A percentile compares a stretch with the other conserved stretches of the same genome.
Evolutionary conservation across 1,284 basidiomycete species (phyloP).

Genomic region (Cerioporus squamosus): DNA sequence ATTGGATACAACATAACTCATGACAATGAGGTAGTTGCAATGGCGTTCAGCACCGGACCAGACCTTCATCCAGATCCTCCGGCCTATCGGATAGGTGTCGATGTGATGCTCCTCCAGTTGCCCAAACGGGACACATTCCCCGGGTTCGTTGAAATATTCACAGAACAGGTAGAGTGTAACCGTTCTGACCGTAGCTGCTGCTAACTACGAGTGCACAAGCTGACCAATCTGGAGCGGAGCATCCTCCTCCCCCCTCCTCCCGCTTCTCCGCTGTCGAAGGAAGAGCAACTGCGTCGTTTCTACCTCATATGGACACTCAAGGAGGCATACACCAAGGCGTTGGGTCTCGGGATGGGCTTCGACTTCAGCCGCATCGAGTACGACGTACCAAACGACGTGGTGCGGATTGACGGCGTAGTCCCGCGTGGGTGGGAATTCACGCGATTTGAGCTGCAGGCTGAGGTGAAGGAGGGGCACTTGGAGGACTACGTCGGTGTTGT

Average conservation of each 20-base stretch:
- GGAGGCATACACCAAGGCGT: constrained; percentile 86
- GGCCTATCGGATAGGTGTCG: constrained; percentile 68
- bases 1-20: constrained; percentile 83
- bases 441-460: constrained; percentile 52
- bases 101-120: constrained; percentile 75
- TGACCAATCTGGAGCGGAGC: constrained; percentile 56
- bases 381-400: constrained; percentile 50
- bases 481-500: constrained; percentile 67
- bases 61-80: constrained; percentile 51
- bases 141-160: constrained; percentile 66
- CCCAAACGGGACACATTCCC: constrained; percentile 59
- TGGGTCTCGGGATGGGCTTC: constrained; percentile 81
- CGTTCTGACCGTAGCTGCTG: not conserved
- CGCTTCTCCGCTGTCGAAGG: constrained; percentile 36
- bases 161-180: constrained; percentile 57
- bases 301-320: constrained; percentile 87
- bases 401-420: constrained; percentile 61
- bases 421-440: constrained; percentile 70
- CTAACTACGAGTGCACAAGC: constrained; percentile 37
- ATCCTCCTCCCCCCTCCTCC: constrained; percentile 40
- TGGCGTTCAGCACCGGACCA: constrained; percentile 62
- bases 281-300: constrained; percentile 57
- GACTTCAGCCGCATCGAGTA: constrained; percentile 78
- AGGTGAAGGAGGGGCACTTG: constrained; percentile 32
- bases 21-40: constrained; percentile 71